Conservation (phyloP, 225 moss, liverwort and hornwort species). For the Physcomitrium patens region DNA sequence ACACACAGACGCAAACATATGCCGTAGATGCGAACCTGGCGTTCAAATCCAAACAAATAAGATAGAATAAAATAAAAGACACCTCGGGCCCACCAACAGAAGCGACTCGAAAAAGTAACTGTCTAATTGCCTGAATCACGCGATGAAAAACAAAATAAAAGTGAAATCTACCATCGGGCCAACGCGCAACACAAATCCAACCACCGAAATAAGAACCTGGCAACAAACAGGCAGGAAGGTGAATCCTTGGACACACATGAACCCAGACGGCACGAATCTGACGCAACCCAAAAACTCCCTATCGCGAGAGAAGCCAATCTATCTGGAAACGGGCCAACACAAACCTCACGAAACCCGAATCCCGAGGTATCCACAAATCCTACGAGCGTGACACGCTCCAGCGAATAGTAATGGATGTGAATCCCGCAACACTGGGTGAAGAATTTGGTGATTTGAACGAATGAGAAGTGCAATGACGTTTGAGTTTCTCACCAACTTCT, state of each 20-base stretch:
- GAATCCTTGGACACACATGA: not conserved
- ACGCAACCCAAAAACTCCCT: not conserved
- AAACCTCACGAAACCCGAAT: slow-evolving; percentile 2
- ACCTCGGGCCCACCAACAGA: no score
- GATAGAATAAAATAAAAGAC: no score
- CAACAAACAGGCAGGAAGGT: not conserved
- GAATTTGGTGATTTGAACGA: no score
- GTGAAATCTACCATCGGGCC: not conserved
- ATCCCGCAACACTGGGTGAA: no score
- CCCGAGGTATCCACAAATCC: not conserved
- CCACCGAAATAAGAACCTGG: slow-evolving; percentile 27
- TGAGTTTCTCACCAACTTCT: no score
- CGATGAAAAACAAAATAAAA: not conserved
- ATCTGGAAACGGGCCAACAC: not conserved
- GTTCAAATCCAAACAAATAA: no score
- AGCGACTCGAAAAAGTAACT: no score
- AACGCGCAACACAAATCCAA: not conserved
- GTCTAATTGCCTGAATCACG: no score
- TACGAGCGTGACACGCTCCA: not conserved
- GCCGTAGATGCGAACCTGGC: no score
- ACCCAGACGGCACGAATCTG: not conserved
- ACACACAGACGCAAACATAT: no score
- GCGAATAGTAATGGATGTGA: no score
- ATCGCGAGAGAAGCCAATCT: not conserved
- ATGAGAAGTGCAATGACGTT: no score